Evolutionary conservation across 225 moss, liverwort and hornwort species (phyloP).

Genomic region (Physcomitrellopsis africana): DNA sequence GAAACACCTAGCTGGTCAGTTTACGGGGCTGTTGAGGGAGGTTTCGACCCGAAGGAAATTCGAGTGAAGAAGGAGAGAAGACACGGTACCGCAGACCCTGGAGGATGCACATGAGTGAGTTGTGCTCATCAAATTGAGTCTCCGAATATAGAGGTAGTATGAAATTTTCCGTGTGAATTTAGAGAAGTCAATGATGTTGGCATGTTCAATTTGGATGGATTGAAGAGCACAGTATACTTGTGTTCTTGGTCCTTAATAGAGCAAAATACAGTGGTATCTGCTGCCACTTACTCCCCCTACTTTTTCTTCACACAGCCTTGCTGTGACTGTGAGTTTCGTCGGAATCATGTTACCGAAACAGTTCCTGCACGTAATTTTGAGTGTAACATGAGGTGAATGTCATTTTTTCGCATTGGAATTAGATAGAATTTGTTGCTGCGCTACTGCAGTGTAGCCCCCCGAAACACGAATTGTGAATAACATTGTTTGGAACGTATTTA

Average conservation of each 20-base stretch:
- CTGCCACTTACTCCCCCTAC: not conserved
- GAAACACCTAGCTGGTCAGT: constrained; percentile 93
- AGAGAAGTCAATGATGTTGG: constrained; percentile 3
- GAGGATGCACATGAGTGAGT: constrained; percentile 84
- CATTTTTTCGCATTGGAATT: constrained; percentile 9
- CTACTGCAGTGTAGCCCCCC: constrained; percentile 1
- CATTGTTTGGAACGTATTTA: not conserved
- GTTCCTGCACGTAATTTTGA: not conserved
- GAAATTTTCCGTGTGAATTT: not conserved
- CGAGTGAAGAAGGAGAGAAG: constrained; percentile 94
- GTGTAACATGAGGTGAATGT: not conserved
- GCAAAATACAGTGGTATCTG: constrained; percentile 3
- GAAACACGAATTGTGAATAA: not conserved
- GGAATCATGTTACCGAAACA: constrained; percentile 6
- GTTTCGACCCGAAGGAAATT: constrained; percentile 91
- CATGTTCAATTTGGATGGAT: not conserved
- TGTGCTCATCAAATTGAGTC: constrained; percentile 15
- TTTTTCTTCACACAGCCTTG: too few relatives aligned
- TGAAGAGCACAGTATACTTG: constrained; percentile 3
- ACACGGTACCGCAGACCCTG: constrained; percentile 73
- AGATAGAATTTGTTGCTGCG: not conserved
- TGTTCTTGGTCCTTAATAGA: constrained; percentile 6
- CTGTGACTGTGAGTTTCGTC: not conserved
- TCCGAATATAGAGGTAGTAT: not conserved
- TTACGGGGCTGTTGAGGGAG: constrained; percentile 87